phyloP scores from a whole-genome alignment of 768 basidiomycete species.

The Lentinula lateritia region DNA sequence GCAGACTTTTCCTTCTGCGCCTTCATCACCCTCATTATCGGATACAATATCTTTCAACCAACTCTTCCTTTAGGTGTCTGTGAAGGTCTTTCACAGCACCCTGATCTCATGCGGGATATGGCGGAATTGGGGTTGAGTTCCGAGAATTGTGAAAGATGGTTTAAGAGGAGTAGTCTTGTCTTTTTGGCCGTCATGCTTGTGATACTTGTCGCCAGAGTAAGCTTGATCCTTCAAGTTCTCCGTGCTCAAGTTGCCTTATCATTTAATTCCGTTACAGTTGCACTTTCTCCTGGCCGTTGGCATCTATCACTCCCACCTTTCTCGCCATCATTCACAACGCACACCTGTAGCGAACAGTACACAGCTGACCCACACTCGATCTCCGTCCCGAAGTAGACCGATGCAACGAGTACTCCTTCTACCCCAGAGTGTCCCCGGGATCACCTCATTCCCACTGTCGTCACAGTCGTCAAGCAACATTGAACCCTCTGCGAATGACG shows the following conservation, averaged over 20 bases:
- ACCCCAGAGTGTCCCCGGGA: constrained; percentile 26
- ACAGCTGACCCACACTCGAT: constrained; percentile 11
- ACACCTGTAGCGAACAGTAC: constrained; percentile 8
- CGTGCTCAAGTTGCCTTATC: neutral
- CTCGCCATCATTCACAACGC: constrained; percentile 28
- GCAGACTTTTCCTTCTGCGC: constrained; percentile 72
- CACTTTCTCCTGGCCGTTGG: constrained; percentile 74
- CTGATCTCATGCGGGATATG: constrained; percentile 67
- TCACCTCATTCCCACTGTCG: constrained; percentile 12
- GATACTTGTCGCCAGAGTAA: constrained; percentile 61
- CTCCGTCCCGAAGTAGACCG: constrained; percentile 13
- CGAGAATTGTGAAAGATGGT: constrained; percentile 80
- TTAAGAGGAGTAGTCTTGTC: constrained; percentile 59
- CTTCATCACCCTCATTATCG: constrained; percentile 48
- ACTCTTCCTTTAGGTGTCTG: constrained; percentile 57
- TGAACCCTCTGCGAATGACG: constrained; percentile 11
- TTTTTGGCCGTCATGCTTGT: constrained; percentile 55
- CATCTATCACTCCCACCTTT: constrained; percentile 54
- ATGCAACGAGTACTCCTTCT: constrained; percentile 64
- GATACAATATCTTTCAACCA: constrained; percentile 53
- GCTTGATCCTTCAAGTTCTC: constrained; percentile 18
- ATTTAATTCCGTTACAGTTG: constrained; percentile 34
- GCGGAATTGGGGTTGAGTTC: constrained; percentile 67
- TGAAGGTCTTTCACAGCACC: constrained; percentile 70
- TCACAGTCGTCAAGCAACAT: constrained; percentile 6